Base-by-base conservation (phyloP, 306 rosid genomes). In the Vachellia pachyceras region DNA sequence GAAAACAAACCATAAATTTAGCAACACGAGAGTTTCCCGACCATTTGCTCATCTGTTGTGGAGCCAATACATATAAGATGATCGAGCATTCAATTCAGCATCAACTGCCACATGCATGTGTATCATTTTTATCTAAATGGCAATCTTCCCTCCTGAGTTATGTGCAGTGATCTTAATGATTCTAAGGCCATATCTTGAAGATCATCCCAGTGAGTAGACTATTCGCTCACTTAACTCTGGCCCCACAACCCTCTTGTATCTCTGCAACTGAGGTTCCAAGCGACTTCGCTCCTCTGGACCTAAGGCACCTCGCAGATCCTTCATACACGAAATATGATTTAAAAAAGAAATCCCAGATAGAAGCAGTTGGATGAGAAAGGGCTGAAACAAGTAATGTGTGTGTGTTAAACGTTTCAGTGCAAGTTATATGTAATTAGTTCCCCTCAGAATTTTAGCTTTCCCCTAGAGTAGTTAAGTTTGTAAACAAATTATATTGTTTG, bases 161-260 rank as follows among this genome's bases (percentile, higher is more conserved):
- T 39, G 33, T 15, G 79, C 64, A 69, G 75, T 66, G 58, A 35
- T 11, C 83, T 84, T 15, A 64, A 75, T 46, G 36, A 42, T 55
- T 79, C 37, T 49, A 65, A 70, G 57, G 71, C 76, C 42, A 60
- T 22, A 7, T n/a, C 46, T 79, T 44, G 39, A 58, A 82, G 72
- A 78, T 89, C 84, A 82, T 42, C 80, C 7, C n/a, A 89, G 86
- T 68, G 85, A 87, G 84, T 84, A 90, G 36, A 92, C 88, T 87
- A 93, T 86, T 81, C 89, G 87, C 87, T 89, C 93, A 1, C 94
- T 89, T 8, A 96, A 84, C 82, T 80, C 90, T 44, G 83, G 42
- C 58, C 98, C 98, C 54, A 89, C 99, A 22, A 90, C 94, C 29
- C 80, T 85, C 79, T 41, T 85, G 87, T 91, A 96, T 77, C 82